Conservation (phyloP, 75 land plant species). For the Picea sitchensis region DNA sequence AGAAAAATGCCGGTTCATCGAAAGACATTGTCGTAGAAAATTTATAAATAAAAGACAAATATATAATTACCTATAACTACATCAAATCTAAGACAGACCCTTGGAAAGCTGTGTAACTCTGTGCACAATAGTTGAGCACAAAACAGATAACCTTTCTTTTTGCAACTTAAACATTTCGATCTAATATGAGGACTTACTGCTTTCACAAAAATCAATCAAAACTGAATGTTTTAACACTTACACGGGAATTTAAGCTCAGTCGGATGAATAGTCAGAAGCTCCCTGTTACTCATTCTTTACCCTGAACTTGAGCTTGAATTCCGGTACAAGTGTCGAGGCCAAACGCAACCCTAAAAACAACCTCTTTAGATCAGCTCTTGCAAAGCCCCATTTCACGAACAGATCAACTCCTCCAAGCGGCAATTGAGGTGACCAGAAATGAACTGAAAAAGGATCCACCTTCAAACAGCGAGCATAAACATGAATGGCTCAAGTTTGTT, state of each 20-base stretch:
- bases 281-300: constrained; percentile 35
- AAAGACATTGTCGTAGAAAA: no score
- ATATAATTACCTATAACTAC: no score
- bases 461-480: no score
- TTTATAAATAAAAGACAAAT: no score
- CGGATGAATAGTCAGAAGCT: constrained; percentile 74
- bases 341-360: no score
- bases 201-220: background rate
- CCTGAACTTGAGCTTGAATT: background rate
- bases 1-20: no score
- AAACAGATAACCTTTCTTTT: background rate
- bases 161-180: no score
- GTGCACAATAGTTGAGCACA: background rate
- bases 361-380: background rate
- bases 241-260: constrained; percentile 79
- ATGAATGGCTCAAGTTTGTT: no score
- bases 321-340: background rate
- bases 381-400: background rate
- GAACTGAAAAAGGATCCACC: no score
- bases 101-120: no score
- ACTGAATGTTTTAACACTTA: constrained; percentile 17
- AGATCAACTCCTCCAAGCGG: background rate
- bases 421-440: no score
- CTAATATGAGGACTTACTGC: background rate
- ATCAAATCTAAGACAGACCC: no score